phyloP scores from a whole-genome alignment of 2,329 filamentous ascomycete species.

The Fusarium mangiferae region DNA sequence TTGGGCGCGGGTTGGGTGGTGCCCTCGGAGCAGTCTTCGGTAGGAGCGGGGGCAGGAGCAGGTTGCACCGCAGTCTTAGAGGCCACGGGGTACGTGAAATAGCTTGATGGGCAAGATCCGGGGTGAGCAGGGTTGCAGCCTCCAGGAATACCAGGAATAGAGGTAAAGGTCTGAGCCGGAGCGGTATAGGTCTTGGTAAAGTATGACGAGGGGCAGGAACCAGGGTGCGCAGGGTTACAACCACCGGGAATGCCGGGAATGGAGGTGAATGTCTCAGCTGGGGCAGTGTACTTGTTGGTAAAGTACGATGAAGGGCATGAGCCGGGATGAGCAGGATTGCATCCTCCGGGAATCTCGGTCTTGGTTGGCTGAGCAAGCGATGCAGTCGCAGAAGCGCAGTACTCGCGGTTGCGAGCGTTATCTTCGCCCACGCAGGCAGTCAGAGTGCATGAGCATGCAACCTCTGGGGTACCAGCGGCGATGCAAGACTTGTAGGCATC shows the following conservation, averaged over 20 bases:
- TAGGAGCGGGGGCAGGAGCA: neutral
- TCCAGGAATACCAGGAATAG: neutral
- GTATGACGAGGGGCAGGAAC: slow-evolving; percentile 13
- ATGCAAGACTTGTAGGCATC: neutral
- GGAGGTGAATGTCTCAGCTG: neutral
- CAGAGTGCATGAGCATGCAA: neutral
- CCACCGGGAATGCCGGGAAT: slow-evolving; percentile 20
- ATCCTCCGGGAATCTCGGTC: slow-evolving; percentile 9
- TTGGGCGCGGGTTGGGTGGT: too few relatives aligned
- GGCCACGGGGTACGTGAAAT: slow-evolving; percentile 2
- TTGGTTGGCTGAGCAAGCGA: slow-evolving; percentile 3
- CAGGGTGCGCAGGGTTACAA: slow-evolving; percentile 27
- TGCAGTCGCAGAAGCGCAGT: slow-evolving; percentile 1
- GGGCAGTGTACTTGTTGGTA: neutral
- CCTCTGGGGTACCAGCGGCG: neutral
- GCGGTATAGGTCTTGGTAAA: neutral
- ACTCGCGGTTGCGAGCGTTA: slow-evolving; percentile 1
- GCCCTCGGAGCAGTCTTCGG: neutral
- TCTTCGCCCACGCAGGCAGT: neutral
- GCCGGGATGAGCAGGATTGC: neutral
- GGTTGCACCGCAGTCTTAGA: neutral
- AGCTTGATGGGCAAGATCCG: slow-evolving; percentile 11
- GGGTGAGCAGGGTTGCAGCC: slow-evolving; percentile 27
- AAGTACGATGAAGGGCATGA: neutral
- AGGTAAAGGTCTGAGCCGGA: neutral